A percentile compares a stretch with the other conserved stretches of the same genome.
Conservation (phyloP, 2,329 filamentous ascomycete species). For the Ploettnerulaceae sp. region DNA sequence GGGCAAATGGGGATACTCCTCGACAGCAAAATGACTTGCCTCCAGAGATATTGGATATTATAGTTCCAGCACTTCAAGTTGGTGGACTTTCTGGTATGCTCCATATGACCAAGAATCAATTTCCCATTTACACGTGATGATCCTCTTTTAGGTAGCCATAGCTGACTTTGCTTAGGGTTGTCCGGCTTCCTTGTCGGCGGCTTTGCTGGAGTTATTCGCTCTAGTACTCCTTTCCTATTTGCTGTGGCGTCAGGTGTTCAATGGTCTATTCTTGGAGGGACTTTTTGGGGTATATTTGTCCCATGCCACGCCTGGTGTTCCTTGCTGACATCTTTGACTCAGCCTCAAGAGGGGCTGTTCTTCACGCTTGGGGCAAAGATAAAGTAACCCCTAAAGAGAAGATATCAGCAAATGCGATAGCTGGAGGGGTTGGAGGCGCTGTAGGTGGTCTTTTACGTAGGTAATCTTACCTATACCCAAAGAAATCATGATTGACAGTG, state of each 20-base stretch:
- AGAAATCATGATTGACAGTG: neutral
- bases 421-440: slow-evolving; percentile 64
- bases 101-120: neutral
- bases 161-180: slow-evolving; percentile 42
- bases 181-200: slow-evolving; percentile 62
- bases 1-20: slow-evolving; percentile 6
- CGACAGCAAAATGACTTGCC: slow-evolving; percentile 32
- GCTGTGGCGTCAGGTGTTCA: slow-evolving; percentile 69
- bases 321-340: slow-evolving; percentile 3
- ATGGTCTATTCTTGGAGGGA: slow-evolving; percentile 73
- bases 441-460: slow-evolving; percentile 55
- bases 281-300: slow-evolving; percentile 62
- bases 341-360: slow-evolving; percentile 47
- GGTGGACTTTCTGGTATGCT: slow-evolving; percentile 53
- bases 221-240: slow-evolving; percentile 63
- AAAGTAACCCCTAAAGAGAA: slow-evolving; percentile 52
- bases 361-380: slow-evolving; percentile 42
- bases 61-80: slow-evolving; percentile 51
- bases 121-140: slow-evolving; percentile 16
- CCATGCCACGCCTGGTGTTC: neutral
- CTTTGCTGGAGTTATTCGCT: slow-evolving; percentile 65
- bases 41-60: slow-evolving; percentile 41
- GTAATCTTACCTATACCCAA: slow-evolving; percentile 9
- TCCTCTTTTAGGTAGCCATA: neutral
- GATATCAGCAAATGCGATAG: slow-evolving; percentile 61